Percentiles rank a stretch among this genome's conserved stretches.
Conservation (phyloP, 2,329 filamentous ascomycete genomes). For the Aspergillus sp. region DNA sequence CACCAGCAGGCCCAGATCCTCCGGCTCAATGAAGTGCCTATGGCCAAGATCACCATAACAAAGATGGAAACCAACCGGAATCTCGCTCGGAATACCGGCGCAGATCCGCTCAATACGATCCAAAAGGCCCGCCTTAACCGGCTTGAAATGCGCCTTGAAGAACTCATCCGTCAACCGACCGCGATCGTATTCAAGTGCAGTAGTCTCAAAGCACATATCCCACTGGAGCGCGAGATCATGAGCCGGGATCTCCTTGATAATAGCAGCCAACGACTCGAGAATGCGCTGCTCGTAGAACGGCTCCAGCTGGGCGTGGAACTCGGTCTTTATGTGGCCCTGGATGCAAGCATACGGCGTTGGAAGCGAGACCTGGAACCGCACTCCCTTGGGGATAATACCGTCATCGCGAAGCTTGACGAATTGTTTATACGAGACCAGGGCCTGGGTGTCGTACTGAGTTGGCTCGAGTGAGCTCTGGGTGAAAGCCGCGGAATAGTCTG, state of each 20-base stretch:
- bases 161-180: constrained; percentile 25
- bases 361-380: constrained; percentile 36
- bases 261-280: constrained; percentile 21
- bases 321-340: constrained; percentile 19
- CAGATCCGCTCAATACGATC: constrained; percentile 3
- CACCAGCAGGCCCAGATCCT: constrained; percentile 35
- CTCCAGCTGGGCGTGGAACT: constrained; percentile 26
- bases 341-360: constrained; percentile 16
- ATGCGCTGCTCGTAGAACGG: constrained; percentile 29
- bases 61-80: constrained; percentile 47
- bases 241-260: constrained; percentile 28
- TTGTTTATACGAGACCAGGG: constrained; percentile 25
- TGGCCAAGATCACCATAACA: constrained; percentile 51
- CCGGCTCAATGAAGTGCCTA: constrained; percentile 47
- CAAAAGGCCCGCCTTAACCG: constrained; percentile 2
- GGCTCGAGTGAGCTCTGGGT: constrained; percentile 15
- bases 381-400: constrained; percentile 22
- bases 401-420: constrained; percentile 23
- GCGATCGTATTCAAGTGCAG: constrained; percentile 24
- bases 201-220: constrained; percentile 27
- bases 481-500: not conserved
- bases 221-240: constrained; percentile 33
- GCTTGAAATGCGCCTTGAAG: constrained; percentile 28
- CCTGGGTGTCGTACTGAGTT: constrained; percentile 29
- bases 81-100: constrained; percentile 19